A percentile compares a stretch with the other conserved stretches of the same genome.
These are phyloP conservation scores for Colletotrichum paranaense DNA, from an alignment of 2,329 filamentous ascomycete species.

Conservation along the genomic window DNA sequence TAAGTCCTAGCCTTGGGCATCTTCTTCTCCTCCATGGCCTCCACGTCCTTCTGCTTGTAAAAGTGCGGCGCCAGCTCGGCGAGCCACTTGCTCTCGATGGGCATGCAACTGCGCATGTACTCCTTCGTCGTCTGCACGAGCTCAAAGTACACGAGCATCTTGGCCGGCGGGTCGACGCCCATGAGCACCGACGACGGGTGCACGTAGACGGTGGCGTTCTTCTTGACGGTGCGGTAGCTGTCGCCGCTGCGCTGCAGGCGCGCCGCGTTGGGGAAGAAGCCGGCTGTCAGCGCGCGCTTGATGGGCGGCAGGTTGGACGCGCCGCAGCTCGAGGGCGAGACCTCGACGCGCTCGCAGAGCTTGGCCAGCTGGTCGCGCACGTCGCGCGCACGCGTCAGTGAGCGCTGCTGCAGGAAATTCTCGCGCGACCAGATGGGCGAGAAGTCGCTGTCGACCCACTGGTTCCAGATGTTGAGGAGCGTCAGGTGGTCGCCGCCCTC, in stretches of 20 bases:
- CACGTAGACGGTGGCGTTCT: conserved; percentile 87
- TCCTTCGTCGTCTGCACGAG: conserved; percentile 87
- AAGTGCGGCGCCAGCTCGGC: conserved; percentile 93
- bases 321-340: conserved; percentile 76
- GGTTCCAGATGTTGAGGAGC: conserved; percentile 92
- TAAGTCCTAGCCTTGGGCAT: conserved; percentile 51
- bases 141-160: conserved; percentile 90
- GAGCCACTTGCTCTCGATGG: conserved; percentile 86
- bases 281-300: conserved; percentile 87
- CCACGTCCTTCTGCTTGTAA: conserved; percentile 91
- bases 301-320: conserved; percentile 80
- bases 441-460: conserved; percentile 95
- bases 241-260: conserved; percentile 85
- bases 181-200: conserved; percentile 89
- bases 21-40: conserved; percentile 82
- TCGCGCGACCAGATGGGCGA: conserved; percentile 88
- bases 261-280: conserved; percentile 95
- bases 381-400: conserved; percentile 88
- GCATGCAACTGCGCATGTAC: conserved; percentile 91
- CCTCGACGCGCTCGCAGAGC: conserved; percentile 93
- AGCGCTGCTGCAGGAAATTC: conserved; percentile 93
- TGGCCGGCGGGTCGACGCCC: conserved; percentile 78
- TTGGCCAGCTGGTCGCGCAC: conserved; percentile 93
- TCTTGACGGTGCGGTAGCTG: conserved; percentile 92
- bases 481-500: conserved; percentile 92